Conservation (phyloP, 2,329 filamentous ascomycete species). For the Sporothrix brasiliensis region DNA sequence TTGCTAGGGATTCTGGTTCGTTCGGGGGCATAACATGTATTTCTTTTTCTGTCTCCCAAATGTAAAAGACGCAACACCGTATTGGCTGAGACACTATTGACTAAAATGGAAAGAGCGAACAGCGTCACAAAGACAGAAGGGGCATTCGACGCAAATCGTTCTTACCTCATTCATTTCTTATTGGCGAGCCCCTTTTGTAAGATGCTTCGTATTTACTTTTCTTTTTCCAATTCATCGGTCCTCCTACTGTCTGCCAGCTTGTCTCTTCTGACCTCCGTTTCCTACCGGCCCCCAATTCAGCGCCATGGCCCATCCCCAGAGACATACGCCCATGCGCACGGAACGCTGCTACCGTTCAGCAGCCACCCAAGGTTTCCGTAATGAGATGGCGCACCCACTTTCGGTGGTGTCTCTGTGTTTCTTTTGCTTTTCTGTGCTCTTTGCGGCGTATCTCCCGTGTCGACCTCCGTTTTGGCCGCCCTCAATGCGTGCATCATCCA, state of each 20-base stretch:
- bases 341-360: slow-evolving; percentile 12
- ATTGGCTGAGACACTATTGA: not conserved
- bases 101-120: slow-evolving; percentile 14
- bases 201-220: not conserved
- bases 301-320: slow-evolving; percentile 16
- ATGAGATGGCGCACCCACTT: slow-evolving; percentile 9
- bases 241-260: not conserved
- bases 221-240: not conserved
- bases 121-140: not conserved
- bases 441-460: not conserved
- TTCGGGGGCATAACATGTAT: not conserved
- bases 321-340: slow-evolving; percentile 24
- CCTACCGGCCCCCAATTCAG: not conserved
- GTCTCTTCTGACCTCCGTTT: not conserved
- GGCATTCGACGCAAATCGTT: not conserved
- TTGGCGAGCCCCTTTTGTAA: not conserved
- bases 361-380: slow-evolving; percentile 20
- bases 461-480: not conserved
- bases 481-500: not conserved
- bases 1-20: not conserved
- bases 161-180: not conserved
- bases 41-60: not conserved
- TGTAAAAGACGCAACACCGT: slow-evolving; percentile 22
- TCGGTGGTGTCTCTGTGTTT: slow-evolving; percentile 7
- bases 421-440: not conserved